Evolutionary conservation across 805 yeast genomes (phyloP).

Genomic region (Candida schatavii): DNA sequence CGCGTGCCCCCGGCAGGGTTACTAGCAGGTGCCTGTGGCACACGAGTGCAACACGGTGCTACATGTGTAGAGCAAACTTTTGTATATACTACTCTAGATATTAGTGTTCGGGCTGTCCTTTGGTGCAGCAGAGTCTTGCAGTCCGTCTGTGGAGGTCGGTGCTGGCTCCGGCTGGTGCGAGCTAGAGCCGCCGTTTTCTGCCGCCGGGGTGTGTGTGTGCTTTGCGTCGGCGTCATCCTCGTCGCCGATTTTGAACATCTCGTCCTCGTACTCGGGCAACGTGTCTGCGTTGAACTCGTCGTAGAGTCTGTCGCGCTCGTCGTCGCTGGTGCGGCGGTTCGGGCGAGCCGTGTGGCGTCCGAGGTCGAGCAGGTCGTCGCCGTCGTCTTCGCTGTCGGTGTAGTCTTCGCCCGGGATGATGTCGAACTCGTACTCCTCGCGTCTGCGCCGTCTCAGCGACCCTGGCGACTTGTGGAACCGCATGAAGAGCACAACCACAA

Average conservation of each 20-base stretch:
- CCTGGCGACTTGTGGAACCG: constrained; percentile 41
- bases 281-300: constrained; percentile 39
- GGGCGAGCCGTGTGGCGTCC: constrained; percentile 15
- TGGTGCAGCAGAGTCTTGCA: too few relatives aligned
- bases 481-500: constrained; percentile 45
- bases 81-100: too few relatives aligned
- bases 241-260: constrained; percentile 38
- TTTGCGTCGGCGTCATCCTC: constrained; percentile 29
- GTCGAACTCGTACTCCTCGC: constrained; percentile 74
- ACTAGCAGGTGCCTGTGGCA: too few relatives aligned
- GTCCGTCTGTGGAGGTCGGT: too few relatives aligned
- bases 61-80: too few relatives aligned
- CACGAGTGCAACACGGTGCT: too few relatives aligned
- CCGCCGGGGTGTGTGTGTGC: background rate
- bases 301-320: constrained; percentile 39
- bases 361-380: constrained; percentile 33
- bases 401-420: constrained; percentile 67
- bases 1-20: too few relatives aligned
- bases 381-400: constrained; percentile 37
- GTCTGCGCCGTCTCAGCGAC: constrained; percentile 49
- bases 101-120: too few relatives aligned
- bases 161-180: background rate
- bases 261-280: constrained; percentile 34
- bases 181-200: background rate
- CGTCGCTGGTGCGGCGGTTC: constrained; percentile 24